Conservation (phyloP, 1,284 basidiomycete species). For the Stygiomarasmius scandens region DNA sequence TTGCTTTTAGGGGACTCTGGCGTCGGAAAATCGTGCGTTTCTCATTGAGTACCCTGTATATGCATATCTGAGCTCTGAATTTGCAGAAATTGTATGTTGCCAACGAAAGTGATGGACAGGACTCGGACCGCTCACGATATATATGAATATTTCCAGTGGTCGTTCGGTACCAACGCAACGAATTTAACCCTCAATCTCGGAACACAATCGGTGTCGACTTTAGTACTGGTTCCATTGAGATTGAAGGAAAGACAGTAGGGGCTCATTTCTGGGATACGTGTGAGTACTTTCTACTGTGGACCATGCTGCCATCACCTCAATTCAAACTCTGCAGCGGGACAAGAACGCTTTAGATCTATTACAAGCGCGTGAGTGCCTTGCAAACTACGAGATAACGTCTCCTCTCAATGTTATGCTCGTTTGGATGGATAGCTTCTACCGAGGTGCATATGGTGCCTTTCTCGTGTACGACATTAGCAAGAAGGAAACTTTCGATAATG, state of each 20-base stretch:
- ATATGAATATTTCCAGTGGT: slow-evolving; percentile 53
- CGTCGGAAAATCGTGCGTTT: slow-evolving; percentile 79
- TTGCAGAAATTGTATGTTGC: background rate
- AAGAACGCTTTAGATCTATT: slow-evolving; percentile 89
- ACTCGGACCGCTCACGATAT: no score
- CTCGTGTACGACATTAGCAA: slow-evolving; percentile 82
- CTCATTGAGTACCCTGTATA: background rate
- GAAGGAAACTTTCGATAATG: slow-evolving; percentile 82
- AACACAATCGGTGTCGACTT: slow-evolving; percentile 92
- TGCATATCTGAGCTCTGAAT: background rate
- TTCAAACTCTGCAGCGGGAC: slow-evolving; percentile 72
- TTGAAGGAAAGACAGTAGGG: slow-evolving; percentile 86
- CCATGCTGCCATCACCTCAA: no score
- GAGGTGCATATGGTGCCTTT: slow-evolving; percentile 81
- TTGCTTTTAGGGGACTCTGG: slow-evolving; percentile 89
- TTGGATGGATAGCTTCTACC: slow-evolving; percentile 80
- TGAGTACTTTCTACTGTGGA: slow-evolving; percentile 37
- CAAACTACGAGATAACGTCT: no score
- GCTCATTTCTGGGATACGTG: slow-evolving; percentile 93
- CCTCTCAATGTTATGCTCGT: no score
- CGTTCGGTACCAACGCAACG: slow-evolving; percentile 86
- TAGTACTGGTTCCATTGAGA: slow-evolving; percentile 79
- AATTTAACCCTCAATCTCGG: slow-evolving; percentile 89
- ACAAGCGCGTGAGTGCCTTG: slow-evolving; percentile 57
- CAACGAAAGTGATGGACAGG: no score